Conservation (phyloP, 306 rosid genomes). For the Vigna radiata region DNA sequence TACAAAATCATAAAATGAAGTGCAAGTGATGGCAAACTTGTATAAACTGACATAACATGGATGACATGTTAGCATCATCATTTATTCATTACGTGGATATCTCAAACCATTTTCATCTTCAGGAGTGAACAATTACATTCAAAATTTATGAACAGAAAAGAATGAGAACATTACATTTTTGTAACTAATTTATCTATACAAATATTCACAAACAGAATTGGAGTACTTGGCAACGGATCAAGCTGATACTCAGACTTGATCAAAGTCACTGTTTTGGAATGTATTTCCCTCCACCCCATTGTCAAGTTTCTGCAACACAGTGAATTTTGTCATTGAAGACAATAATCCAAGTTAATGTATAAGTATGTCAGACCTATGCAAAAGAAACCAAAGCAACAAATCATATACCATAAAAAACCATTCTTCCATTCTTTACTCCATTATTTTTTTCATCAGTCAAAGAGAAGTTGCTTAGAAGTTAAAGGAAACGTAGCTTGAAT, state of each 20-base stretch:
- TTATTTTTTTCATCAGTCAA: not conserved
- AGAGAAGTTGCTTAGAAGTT: not conserved
- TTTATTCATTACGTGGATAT: slow-evolving; percentile 53
- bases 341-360: not conserved
- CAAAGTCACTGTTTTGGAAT: slow-evolving; percentile 48
- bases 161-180: slow-evolving; percentile 56
- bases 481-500: not conserved
- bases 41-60: not conserved
- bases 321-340: slow-evolving; percentile 3
- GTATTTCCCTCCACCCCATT: slow-evolving; percentile 1
- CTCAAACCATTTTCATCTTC: slow-evolving; percentile 15
- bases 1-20: not conserved
- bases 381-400: not conserved
- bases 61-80: not conserved
- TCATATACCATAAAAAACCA: not conserved
- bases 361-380: not conserved
- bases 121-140: slow-evolving; percentile 41
- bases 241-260: slow-evolving; percentile 48
- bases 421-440: too few species aligned
- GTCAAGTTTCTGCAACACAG: slow-evolving; percentile 49
- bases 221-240: slow-evolving; percentile 54
- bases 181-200: slow-evolving; percentile 48
- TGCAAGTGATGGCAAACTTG: not conserved
- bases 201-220: slow-evolving; percentile 44
- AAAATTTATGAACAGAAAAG: slow-evolving; percentile 65